phyloP scores from a whole-genome alignment of 2,329 filamentous ascomycete genomes.

The Cladosporium sp. region DNA sequence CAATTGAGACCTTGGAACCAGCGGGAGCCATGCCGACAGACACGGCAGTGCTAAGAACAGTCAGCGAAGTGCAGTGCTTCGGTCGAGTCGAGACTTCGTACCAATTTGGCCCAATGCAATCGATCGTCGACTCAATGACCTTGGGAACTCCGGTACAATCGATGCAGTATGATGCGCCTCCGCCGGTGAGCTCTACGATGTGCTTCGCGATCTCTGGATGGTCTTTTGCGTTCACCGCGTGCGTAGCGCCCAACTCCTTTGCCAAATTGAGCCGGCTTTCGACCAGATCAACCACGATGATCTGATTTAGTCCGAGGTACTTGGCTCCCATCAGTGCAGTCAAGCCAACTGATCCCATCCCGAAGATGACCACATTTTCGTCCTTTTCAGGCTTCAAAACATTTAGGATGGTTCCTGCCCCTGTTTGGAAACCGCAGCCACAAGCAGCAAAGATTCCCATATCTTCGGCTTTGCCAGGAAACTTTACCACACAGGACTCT shows the following conservation, averaged over 20 bases:
- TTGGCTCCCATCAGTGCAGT: conserved; percentile 6
- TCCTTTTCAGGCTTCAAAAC: conserved; percentile 23
- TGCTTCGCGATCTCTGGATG: not conserved
- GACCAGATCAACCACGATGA: not conserved
- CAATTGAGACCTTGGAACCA: not conserved
- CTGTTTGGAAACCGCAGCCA: conserved; percentile 13
- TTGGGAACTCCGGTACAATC: conserved; percentile 10
- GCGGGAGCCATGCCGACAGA: conserved; percentile 8
- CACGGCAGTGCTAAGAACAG: not conserved
- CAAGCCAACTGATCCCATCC: conserved; percentile 24
- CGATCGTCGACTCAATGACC: conserved; percentile 1
- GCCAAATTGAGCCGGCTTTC: not conserved
- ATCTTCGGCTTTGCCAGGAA: conserved; percentile 2
- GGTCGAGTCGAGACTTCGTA: not conserved
- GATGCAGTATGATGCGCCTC: not conserved
- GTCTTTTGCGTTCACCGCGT: not conserved
- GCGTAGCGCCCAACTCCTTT: not conserved
- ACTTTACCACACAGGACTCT: conserved; percentile 2
- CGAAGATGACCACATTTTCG: conserved; percentile 23
- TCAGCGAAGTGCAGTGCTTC: not conserved
- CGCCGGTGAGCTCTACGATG: not conserved
- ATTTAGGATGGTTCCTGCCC: conserved; percentile 25
- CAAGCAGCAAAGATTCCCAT: conserved; percentile 4
- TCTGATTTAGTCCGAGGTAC: not conserved
- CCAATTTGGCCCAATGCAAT: not conserved